These are phyloP conservation scores for Pythium phragmitis DNA, from an alignment of 352 stramenopile species.

Conservation along the genomic window DNA sequence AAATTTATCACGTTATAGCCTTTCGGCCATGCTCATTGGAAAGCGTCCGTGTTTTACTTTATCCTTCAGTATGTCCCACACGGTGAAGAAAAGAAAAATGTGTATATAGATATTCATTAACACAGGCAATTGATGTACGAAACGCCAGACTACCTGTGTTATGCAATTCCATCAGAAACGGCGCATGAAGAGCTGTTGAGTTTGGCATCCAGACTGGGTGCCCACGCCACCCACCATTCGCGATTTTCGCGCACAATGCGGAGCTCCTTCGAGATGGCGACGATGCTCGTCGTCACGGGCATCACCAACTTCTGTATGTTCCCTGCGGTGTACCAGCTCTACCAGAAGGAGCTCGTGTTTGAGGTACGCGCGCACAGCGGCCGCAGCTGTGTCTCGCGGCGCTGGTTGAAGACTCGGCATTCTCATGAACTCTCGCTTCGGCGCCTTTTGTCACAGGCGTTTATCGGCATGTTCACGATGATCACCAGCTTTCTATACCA, in stretches of 20 bases:
- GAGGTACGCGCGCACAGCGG: constrained; percentile 42
- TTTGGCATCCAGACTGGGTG: background rate
- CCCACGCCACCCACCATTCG: background rate
- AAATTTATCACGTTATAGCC: constrained; percentile 84
- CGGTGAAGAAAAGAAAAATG: background rate
- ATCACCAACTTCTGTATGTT: constrained; percentile 83
- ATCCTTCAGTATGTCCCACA: constrained; percentile 10
- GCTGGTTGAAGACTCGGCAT: background rate
- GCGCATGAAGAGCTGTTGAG: no score
- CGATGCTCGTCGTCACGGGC: constrained; percentile 75
- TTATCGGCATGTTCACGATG: constrained; percentile 80
- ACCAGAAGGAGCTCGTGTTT: constrained; percentile 57
- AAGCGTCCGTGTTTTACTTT: background rate
- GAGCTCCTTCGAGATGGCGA: constrained; percentile 55
- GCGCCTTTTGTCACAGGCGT: constrained; percentile 40
- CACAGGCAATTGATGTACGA: constrained; percentile 3
- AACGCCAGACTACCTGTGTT: background rate
- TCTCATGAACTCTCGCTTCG: background rate
- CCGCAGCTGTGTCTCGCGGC: no score
- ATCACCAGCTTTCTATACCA: constrained; percentile 79
- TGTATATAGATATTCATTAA: background rate
- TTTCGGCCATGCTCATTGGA: constrained; percentile 44
- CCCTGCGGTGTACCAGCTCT: constrained; percentile 61
- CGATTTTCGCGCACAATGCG: constrained; percentile 33
- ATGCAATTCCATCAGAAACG: no score